Conservation (phyloP, 805 yeast species). For the Henningerozyma blattae region DNA sequence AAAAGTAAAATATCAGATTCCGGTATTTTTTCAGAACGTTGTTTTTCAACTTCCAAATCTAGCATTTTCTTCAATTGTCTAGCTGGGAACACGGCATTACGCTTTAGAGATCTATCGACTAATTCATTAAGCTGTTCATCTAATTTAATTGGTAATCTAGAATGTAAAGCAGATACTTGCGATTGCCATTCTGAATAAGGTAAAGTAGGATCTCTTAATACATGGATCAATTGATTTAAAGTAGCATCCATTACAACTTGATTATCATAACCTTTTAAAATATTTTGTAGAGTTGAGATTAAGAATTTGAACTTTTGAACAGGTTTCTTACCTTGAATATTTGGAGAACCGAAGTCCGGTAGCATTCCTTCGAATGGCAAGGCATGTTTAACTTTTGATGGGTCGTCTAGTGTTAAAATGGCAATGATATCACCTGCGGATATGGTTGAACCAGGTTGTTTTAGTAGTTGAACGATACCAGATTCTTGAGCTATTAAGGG, state of each 20-base stretch:
- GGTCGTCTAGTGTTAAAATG: slow-evolving; percentile 88
- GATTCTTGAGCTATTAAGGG: slow-evolving; percentile 88
- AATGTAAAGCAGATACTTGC: slow-evolving; percentile 80
- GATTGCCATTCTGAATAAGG: slow-evolving; percentile 91
- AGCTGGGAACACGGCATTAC: slow-evolving; percentile 87
- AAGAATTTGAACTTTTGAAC: slow-evolving; percentile 56
- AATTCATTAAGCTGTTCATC: slow-evolving; percentile 54
- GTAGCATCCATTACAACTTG: slow-evolving; percentile 88
- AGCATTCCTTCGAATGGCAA: slow-evolving; percentile 88
- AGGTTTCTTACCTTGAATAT: slow-evolving; percentile 72
- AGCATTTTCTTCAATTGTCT: slow-evolving; percentile 65
- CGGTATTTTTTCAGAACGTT: too few species aligned
- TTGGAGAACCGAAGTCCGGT: slow-evolving; percentile 80
- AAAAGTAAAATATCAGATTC: too few species aligned
- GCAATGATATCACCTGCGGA: slow-evolving; percentile 96
- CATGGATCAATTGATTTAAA: slow-evolving; percentile 56
- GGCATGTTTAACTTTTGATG: slow-evolving; percentile 94
- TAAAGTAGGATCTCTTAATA: slow-evolving; percentile 65
- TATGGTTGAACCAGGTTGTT: slow-evolving; percentile 97
- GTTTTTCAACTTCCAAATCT: slow-evolving; percentile 45
- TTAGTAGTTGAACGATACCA: slow-evolving; percentile 83
- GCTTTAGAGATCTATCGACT: slow-evolving; percentile 50
- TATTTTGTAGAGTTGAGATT: slow-evolving; percentile 56
- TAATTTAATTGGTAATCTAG: slow-evolving; percentile 71
- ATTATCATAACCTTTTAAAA: slow-evolving; percentile 85